Conservation (phyloP, 768 basidiomycete species). For the Pleurotus citrinopileatus region DNA sequence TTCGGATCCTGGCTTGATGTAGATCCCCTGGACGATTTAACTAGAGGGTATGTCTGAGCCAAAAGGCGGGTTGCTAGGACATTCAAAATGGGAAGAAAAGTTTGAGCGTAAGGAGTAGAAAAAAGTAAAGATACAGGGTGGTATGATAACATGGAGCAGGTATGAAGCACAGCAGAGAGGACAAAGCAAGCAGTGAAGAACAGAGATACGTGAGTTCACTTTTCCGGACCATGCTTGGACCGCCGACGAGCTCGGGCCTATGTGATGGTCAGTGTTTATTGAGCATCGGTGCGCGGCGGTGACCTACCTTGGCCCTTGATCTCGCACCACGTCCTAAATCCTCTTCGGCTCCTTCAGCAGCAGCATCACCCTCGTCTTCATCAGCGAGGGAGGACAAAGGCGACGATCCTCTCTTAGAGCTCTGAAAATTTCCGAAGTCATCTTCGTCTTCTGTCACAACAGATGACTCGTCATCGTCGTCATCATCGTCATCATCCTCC, state of each 20-base stretch:
- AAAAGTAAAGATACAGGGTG: too few species aligned
- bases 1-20: too few species aligned
- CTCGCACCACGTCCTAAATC: slow-evolving; percentile 36
- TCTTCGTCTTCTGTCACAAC: slow-evolving; percentile 27
- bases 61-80: too few species aligned
- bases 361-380: slow-evolving; percentile 22
- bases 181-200: too few species aligned
- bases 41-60: too few species aligned
- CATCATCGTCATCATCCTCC: slow-evolving; percentile 41
- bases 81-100: too few species aligned
- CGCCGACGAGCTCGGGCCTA: not conserved
- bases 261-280: not conserved
- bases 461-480: slow-evolving; percentile 25
- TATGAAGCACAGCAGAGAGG: too few species aligned
- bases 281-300: not conserved
- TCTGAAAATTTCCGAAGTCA: slow-evolving; percentile 5
- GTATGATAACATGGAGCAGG: too few species aligned
- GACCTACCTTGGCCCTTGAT: slow-evolving; percentile 35
- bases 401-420: slow-evolving; percentile 8
- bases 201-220: too few species aligned
- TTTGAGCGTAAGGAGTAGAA: too few species aligned
- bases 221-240: slow-evolving; percentile 3
- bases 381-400: slow-evolving; percentile 21
- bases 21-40: too few species aligned
- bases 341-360: slow-evolving; percentile 28